phyloP scores from a whole-genome alignment of 176 grass and related monocot genomes.

The Melocanna baccifera region DNA sequence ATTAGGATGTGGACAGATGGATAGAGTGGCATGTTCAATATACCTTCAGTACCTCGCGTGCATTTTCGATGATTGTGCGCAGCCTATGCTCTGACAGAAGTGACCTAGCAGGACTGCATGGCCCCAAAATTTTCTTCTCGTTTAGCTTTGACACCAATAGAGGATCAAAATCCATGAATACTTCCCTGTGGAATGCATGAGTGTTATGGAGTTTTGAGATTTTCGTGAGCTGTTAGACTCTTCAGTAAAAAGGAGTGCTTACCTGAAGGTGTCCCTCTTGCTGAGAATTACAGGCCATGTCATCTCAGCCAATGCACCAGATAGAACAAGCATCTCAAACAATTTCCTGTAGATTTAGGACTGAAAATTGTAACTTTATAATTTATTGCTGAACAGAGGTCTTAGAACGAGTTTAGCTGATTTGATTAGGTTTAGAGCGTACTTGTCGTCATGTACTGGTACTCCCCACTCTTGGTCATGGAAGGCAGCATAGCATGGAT shows the following conservation, averaged over 20 bases:
- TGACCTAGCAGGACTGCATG: constrained; percentile 56
- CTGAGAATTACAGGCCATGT: constrained; percentile 86
- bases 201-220: neutral
- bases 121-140: constrained; percentile 70
- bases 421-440: constrained; percentile 27
- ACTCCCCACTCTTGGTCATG: constrained; percentile 98
- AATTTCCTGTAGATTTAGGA: constrained; percentile 63
- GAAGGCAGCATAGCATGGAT: constrained; percentile 80
- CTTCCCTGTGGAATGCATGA: constrained; percentile 61
- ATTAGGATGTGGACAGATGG: constrained; percentile 23
- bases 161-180: constrained; percentile 90
- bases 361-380: constrained; percentile 45
- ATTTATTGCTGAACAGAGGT: constrained; percentile 17
- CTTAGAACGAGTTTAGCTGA: neutral
- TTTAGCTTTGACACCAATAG: constrained; percentile 64
- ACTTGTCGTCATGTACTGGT: constrained; percentile 93
- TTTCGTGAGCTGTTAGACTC: neutral
- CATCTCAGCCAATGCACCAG: constrained; percentile 84
- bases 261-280: constrained; percentile 93
- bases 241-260: neutral
- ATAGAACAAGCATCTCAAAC: constrained; percentile 88
- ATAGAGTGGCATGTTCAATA: neutral
- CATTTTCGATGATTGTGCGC: constrained; percentile 73
- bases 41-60: constrained; percentile 84
- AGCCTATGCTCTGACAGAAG: constrained; percentile 81